These are phyloP conservation scores for Monosporascus sp. DNA, from an alignment of 2,329 filamentous ascomycete genomes.

Conservation along the genomic window DNA sequence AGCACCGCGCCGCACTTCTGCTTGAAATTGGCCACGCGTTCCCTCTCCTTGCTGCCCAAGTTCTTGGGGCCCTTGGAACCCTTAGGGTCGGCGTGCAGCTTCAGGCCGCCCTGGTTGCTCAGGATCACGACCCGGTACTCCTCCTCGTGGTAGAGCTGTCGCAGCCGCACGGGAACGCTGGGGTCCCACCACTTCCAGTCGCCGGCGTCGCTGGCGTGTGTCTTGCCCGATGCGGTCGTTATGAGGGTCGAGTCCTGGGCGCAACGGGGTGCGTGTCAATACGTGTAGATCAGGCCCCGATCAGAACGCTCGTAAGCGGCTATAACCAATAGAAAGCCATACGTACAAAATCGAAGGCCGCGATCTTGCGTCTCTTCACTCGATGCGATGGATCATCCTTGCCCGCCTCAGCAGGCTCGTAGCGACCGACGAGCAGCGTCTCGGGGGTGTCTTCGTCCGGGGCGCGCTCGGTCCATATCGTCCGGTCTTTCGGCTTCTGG, in stretches of 20 bases:
- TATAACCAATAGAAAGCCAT: not conserved
- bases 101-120: constrained; percentile 84
- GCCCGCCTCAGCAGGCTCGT: constrained; percentile 41
- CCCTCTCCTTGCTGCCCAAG: constrained; percentile 34
- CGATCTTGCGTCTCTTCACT: constrained; percentile 51
- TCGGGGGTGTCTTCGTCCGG: constrained; percentile 40
- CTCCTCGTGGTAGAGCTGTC: constrained; percentile 59
- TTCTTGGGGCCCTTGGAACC: constrained; percentile 52
- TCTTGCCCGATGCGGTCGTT: constrained; percentile 71
- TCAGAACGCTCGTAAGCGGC: no score
- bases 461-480: constrained; percentile 65
- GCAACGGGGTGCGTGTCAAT: not conserved
- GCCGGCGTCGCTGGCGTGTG: constrained; percentile 60
- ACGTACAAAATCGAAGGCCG: constrained; percentile 62
- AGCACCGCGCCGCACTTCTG: constrained; percentile 68
- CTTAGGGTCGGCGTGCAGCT: constrained; percentile 68
- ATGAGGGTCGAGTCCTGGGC: constrained; percentile 82
- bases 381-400: constrained; percentile 10
- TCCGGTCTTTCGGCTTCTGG: constrained; percentile 73
- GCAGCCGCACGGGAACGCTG: constrained; percentile 62
- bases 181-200: constrained; percentile 96
- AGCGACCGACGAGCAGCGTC: constrained; percentile 71
- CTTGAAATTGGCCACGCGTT: constrained; percentile 75
- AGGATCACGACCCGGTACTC: constrained; percentile 74
- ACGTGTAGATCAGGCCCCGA: not conserved